Conservation (phyloP, 441 rosid species). For the Populus hybrid region DNA sequence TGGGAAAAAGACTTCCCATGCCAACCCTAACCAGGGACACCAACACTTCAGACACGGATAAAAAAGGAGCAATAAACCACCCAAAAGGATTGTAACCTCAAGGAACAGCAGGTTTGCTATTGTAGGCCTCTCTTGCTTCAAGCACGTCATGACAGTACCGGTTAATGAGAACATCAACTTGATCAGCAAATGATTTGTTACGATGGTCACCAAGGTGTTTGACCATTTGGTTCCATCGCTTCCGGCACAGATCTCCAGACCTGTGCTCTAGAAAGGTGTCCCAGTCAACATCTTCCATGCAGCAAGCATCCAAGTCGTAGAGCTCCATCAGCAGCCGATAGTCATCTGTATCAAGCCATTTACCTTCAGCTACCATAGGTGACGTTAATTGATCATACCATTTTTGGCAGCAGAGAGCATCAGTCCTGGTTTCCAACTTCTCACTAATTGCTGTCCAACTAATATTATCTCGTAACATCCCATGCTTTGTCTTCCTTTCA, state of each 20-base stretch:
- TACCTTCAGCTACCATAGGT: constrained; percentile 63
- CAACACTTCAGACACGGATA: neutral
- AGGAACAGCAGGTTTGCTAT: constrained; percentile 26
- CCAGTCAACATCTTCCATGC: constrained; percentile 90
- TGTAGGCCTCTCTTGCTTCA: too few species aligned
- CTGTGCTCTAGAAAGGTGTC: constrained; percentile 60
- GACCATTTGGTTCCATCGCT: too few species aligned
- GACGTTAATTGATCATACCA: constrained; percentile 69
- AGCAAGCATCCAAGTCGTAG: constrained; percentile 61
- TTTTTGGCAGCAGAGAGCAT: constrained; percentile 45
- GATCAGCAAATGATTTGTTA: too few species aligned
- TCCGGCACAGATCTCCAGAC: too few species aligned
- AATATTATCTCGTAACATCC: constrained; percentile 74
- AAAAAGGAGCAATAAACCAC: neutral
- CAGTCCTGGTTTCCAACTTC: constrained; percentile 37
- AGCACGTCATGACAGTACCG: too few species aligned
- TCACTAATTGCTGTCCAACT: constrained; percentile 72
- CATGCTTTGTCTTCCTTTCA: constrained; percentile 46
- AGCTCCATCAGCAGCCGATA: constrained; percentile 57
- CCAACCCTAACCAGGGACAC: neutral
- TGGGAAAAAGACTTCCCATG: too few species aligned
- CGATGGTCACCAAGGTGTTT: too few species aligned
- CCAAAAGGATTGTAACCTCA: neutral
- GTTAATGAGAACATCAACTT: too few species aligned
- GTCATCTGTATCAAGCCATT: constrained; percentile 79